phyloP scores from a whole-genome alignment of 805 yeast genomes.

The Groenewaldozyma tartarivorans region DNA sequence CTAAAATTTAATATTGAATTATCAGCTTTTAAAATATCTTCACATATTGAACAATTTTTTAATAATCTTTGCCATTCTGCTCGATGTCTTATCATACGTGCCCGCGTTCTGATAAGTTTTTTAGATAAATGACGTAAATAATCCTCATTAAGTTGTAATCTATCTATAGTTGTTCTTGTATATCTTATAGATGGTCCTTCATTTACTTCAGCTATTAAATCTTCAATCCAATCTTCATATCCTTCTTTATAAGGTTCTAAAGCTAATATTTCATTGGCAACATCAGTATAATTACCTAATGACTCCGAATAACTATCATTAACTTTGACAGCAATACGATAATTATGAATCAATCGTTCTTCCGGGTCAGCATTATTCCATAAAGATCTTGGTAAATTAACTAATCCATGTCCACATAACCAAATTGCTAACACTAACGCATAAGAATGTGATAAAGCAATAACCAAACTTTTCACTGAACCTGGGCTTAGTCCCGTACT shows the following conservation, averaged over 20 bases:
- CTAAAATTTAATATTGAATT: conserved; percentile 22
- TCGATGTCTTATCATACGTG: conserved; percentile 44
- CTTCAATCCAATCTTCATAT: conserved; percentile 58
- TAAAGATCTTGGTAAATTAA: conserved; percentile 50
- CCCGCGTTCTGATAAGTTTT: conserved; percentile 41
- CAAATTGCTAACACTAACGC: conserved; percentile 66
- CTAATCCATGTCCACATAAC: conserved; percentile 78
- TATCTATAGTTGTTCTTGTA: conserved; percentile 14
- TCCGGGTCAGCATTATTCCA: conserved; percentile 30
- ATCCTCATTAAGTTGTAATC: conserved; percentile 25
- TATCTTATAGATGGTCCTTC: conserved; percentile 13
- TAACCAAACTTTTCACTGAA: conserved; percentile 55
- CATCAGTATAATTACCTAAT: conserved; percentile 51
- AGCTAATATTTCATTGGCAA: conserved; percentile 47
- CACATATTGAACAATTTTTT: conserved; percentile 40
- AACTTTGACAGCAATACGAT: conserved; percentile 45
- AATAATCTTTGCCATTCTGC: conserved; percentile 48
- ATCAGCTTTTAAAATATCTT: conserved; percentile 45
- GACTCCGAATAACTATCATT: conserved; percentile 59
- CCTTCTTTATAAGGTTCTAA: conserved; percentile 39
- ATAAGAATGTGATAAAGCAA: conserved; percentile 71
- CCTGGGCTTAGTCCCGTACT: conserved; percentile 45
- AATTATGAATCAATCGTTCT: conserved; percentile 30
- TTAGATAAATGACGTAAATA: conserved; percentile 44
- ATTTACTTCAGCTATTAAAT: conserved; percentile 36